Evolutionary conservation across 306 rosid species (phyloP).

Genomic region (Acacia confusa): DNA sequence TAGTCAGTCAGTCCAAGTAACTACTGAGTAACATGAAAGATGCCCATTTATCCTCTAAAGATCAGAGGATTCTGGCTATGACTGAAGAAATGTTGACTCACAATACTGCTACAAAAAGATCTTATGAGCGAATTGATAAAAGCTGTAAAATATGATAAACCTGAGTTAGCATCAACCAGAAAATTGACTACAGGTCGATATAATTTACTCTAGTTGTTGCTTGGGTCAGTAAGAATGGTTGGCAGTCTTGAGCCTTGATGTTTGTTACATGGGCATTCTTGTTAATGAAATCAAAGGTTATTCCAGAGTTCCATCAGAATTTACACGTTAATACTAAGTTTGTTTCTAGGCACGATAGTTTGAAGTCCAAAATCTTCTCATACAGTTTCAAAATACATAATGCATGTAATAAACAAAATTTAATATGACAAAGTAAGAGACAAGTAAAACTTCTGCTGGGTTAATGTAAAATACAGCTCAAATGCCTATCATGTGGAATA

Average conservation of each 20-base stretch:
- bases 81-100: neutral
- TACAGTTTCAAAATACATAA: slow-evolving; percentile 7
- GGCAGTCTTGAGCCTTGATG: neutral
- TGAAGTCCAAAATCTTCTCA: neutral
- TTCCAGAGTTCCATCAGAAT: neutral
- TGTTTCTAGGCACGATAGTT: neutral
- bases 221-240: neutral
- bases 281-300: neutral
- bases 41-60: neutral
- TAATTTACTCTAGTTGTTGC: neutral
- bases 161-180: neutral
- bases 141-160: slow-evolving; percentile 7
- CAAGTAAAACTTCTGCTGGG: neutral
- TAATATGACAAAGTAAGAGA: neutral
- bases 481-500: slow-evolving; percentile 13
- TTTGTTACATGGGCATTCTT: neutral
- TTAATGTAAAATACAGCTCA: neutral
- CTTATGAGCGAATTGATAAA: slow-evolving; percentile 3
- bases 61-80: slow-evolving; percentile 3
- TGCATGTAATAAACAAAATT: neutral
- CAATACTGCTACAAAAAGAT: slow-evolving; percentile 6
- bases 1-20: neutral
- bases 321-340: neutral
- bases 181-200: neutral
- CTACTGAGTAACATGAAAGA: neutral